phyloP scores from a whole-genome alignment of 768 basidiomycete species.

The Crassisporium funariophilum region DNA sequence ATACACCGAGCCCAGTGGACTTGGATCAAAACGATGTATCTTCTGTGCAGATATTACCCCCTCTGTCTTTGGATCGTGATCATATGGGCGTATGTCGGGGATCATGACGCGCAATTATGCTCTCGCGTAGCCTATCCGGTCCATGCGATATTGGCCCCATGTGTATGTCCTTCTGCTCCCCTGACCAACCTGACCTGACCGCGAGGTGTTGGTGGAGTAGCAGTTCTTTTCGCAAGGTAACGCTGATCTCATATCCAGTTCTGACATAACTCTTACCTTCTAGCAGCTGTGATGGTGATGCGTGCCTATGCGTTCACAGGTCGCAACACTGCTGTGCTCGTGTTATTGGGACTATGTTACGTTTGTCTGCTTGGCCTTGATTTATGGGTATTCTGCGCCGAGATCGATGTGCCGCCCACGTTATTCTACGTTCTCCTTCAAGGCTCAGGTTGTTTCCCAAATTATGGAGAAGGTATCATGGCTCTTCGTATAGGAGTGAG shows the following conservation, averaged over 20 bases:
- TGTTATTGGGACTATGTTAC: slow-evolving; percentile 32
- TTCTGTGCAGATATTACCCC: slow-evolving; percentile 46
- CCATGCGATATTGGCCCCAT: slow-evolving; percentile 35
- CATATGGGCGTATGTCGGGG: slow-evolving; percentile 39
- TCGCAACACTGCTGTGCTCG: slow-evolving; percentile 30
- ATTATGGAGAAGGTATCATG: slow-evolving; percentile 33
- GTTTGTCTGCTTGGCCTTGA: slow-evolving; percentile 32
- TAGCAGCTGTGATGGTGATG: slow-evolving; percentile 44
- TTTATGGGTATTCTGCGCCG: slow-evolving; percentile 39
- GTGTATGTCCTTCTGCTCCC: slow-evolving; percentile 23
- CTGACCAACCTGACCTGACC: slow-evolving; percentile 1
- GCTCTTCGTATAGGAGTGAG: slow-evolving; percentile 37
- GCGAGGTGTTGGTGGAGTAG: slow-evolving; percentile 18
- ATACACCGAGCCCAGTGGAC: slow-evolving; percentile 39
- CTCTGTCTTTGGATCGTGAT: slow-evolving; percentile 37
- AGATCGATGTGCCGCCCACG: slow-evolving; percentile 23
- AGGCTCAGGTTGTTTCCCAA: slow-evolving; percentile 41
- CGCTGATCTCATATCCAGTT: not conserved
- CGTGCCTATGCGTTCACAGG: slow-evolving; percentile 46
- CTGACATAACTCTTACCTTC: not conserved
- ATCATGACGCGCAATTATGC: slow-evolving; percentile 35
- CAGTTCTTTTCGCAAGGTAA: slow-evolving; percentile 45
- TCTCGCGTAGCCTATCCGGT: slow-evolving; percentile 29
- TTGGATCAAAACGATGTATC: slow-evolving; percentile 40
- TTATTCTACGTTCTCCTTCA: slow-evolving; percentile 24